A percentile compares a stretch with the other conserved stretches of the same genome.
These are phyloP conservation scores for Aspergillus fischeri DNA, from an alignment of 2,329 filamentous ascomycete genomes.

Conservation along the genomic window DNA sequence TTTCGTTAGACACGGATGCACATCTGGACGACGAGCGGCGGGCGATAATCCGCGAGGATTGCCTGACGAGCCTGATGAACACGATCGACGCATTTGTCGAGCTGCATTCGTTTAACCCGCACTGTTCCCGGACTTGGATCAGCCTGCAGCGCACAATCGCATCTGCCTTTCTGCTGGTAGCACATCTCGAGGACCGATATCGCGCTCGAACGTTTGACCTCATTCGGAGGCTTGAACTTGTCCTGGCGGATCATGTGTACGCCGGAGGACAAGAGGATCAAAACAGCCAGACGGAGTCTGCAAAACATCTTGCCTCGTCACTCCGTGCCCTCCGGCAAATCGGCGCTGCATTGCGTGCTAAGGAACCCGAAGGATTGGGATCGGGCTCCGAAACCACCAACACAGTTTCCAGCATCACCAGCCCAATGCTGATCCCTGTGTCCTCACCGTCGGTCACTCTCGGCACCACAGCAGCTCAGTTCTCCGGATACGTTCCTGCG, in stretches of 20 bases:
- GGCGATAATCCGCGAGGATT: constrained; percentile 44
- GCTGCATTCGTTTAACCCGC: constrained; percentile 36
- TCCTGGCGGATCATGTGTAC: constrained; percentile 30
- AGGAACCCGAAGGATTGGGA: background rate
- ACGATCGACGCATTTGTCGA: constrained; percentile 57
- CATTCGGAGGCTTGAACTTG: constrained; percentile 26
- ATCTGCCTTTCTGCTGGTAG: constrained; percentile 37
- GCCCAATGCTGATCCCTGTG: constrained; percentile 3
- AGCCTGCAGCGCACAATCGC: constrained; percentile 40
- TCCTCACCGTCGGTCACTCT: constrained; percentile 8
- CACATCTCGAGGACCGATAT: constrained; percentile 24
- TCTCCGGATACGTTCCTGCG: constrained; percentile 5
- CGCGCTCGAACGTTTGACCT: constrained; percentile 24
- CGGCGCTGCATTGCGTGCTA: constrained; percentile 23
- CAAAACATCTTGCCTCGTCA: constrained; percentile 30
- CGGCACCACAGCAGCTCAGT: constrained; percentile 1
- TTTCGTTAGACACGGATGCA: constrained; percentile 45
- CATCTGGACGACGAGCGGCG: constrained; percentile 37
- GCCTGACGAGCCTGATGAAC: constrained; percentile 49
- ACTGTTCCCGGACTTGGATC: constrained; percentile 40
- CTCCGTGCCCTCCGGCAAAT: constrained; percentile 31
- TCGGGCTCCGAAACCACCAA: constrained; percentile 3
- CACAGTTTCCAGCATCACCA: constrained; percentile 6
- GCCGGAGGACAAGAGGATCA: constrained; percentile 19
- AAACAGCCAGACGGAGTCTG: constrained; percentile 30